These are phyloP conservation scores for Arabidopsis arenosa DNA, from an alignment of 345 rosid genomes.

Conservation along the genomic window DNA sequence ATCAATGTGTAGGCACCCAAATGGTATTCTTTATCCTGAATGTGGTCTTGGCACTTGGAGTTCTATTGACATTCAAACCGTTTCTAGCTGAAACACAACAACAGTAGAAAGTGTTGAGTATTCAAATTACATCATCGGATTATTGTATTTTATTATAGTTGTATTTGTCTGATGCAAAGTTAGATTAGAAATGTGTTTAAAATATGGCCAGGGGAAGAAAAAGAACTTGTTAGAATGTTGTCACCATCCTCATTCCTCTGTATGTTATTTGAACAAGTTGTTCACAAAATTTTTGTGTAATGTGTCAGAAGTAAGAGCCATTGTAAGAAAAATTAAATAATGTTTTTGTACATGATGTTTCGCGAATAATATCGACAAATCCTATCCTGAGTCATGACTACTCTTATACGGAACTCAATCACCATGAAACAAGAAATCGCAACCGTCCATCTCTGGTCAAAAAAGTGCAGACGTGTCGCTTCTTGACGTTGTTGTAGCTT, in stretches of 20 bases:
- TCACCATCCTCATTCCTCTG: not conserved
- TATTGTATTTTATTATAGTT: not conserved
- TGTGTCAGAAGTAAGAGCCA: not conserved
- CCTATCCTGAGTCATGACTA: not conserved
- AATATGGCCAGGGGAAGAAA: not conserved
- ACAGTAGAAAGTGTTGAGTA: not conserved
- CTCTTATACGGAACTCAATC: conserved; percentile 35
- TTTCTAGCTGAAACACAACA: conserved; percentile 50
- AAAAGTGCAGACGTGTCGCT: conserved; percentile 15
- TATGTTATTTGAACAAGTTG: not conserved
- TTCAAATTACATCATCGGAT: not conserved
- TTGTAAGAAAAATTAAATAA: not conserved
- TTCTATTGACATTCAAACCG: conserved; percentile 75
- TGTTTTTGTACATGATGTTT: too few relatives aligned
- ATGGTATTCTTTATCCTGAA: conserved; percentile 71
- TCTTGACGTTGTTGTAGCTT: conserved; percentile 18
- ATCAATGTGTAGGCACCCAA: conserved; percentile 58
- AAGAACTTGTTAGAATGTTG: not conserved
- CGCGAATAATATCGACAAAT: too few relatives aligned
- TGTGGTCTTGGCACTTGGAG: conserved; percentile 57
- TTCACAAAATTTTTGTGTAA: not conserved
- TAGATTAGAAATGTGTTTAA: conserved; percentile 1
- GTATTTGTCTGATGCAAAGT: not conserved
- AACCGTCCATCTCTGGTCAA: conserved; percentile 30
- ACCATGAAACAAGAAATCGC: conserved; percentile 28